Percentiles rank a stretch among this genome's conserved stretches.
These are phyloP conservation scores for Rhamnella rubrinervis DNA, from an alignment of 331 rosid species.

Conservation along the genomic window DNA sequence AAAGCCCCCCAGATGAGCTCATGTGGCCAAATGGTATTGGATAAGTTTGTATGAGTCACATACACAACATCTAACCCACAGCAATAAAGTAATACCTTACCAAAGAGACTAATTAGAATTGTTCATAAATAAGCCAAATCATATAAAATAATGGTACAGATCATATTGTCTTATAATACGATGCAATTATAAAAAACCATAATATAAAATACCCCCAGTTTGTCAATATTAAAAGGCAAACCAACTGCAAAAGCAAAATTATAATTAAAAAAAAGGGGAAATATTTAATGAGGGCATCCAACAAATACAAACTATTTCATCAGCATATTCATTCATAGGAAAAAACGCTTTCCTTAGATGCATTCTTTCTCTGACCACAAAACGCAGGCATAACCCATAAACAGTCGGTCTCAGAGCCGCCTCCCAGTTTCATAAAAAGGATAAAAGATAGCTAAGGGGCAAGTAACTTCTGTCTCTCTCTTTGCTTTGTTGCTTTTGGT, in stretches of 20 bases:
- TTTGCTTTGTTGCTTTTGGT: constrained; percentile 11
- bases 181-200: neutral
- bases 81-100: neutral
- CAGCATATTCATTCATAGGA: constrained; percentile 7
- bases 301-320: neutral
- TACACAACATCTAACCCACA: constrained; percentile 4
- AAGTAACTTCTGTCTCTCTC: neutral
- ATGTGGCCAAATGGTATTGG: constrained; percentile 19
- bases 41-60: neutral
- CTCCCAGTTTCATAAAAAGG: constrained; percentile 2
- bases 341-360: constrained; percentile 24
- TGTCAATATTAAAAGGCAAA: neutral
- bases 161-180: neutral
- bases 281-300: neutral
- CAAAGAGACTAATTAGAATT: neutral
- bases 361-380: constrained; percentile 40
- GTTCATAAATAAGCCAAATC: neutral
- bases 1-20: constrained; percentile 7
- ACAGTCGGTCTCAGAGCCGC: constrained; percentile 24
- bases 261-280: constrained; percentile 4
- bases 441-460: constrained; percentile 9
- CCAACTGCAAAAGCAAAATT: constrained; percentile 14
- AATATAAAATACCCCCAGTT: neutral
- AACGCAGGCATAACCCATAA: constrained; percentile 34
- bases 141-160: neutral